Percentiles rank a stretch among this genome's conserved stretches.
Conservation (phyloP, 495 filamentous ascomycete species). For the Melanomma pulvis-pyrius region DNA sequence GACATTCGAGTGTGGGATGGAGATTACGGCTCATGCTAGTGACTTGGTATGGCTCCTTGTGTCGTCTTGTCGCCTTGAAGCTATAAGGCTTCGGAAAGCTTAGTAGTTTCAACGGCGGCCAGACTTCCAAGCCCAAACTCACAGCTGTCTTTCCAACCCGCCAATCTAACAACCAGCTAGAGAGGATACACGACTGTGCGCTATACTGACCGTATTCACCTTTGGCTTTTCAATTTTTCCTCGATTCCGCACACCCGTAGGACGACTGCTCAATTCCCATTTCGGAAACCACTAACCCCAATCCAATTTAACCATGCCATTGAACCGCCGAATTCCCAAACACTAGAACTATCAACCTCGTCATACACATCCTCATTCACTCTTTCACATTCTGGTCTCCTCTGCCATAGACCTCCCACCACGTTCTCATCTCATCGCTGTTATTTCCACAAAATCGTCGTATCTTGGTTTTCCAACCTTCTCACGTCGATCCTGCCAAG, state of each 20-base stretch:
- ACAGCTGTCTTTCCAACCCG: too few relatives aligned
- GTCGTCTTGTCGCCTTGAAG: background rate
- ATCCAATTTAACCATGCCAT: background rate
- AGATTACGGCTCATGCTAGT: background rate
- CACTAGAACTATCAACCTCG: too few relatives aligned
- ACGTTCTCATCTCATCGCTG: background rate
- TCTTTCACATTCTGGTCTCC: background rate
- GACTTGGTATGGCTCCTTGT: background rate
- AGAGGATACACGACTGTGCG: too few relatives aligned
- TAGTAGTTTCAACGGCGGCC: background rate
- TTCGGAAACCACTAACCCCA: background rate
- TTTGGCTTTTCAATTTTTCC: background rate
- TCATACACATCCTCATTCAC: too few relatives aligned
- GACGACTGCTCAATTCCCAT: background rate
- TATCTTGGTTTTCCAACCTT: background rate
- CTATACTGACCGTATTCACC: too few relatives aligned
- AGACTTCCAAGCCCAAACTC: too few relatives aligned
- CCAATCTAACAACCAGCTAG: background rate
- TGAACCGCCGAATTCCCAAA: background rate
- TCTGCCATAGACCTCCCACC: background rate
- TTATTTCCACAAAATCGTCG: background rate
- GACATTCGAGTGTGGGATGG: background rate
- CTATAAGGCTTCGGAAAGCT: background rate
- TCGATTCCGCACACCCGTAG: background rate
- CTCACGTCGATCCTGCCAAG: conserved; percentile 14